Evolutionary conservation across 805 yeast species (phyloP).

Genomic region (Metschnikowia dekortorum): DNA sequence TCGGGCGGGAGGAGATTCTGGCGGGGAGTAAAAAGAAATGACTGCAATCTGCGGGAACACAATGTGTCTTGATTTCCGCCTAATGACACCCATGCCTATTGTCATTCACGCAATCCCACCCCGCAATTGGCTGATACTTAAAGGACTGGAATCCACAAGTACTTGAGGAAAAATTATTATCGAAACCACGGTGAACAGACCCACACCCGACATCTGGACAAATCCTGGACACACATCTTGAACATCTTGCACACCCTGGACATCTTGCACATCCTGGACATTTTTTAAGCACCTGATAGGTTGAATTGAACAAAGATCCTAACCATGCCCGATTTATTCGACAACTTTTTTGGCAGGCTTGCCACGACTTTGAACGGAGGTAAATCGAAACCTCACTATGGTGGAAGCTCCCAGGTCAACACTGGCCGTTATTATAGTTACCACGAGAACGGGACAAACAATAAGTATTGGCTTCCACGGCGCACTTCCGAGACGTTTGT

Average conservation of each 20-base stretch:
- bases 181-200: too few relatives aligned
- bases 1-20: neutral
- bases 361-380: conserved; percentile 32
- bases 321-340: conserved; percentile 34
- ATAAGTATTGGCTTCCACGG: conserved; percentile 30
- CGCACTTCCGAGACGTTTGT: neutral
- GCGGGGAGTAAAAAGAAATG: conserved; percentile 2
- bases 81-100: neutral
- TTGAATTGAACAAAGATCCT: too few relatives aligned
- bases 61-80: neutral
- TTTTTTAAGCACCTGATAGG: too few relatives aligned
- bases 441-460: conserved; percentile 32
- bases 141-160: neutral
- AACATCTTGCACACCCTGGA: neutral
- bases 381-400: conserved; percentile 28
- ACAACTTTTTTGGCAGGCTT: conserved; percentile 32
- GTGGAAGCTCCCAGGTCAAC: conserved; percentile 32
- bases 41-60: neutral
- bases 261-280: neutral
- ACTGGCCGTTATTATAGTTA: conserved; percentile 36
- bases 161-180: neutral
- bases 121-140: neutral
- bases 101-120: neutral
- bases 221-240: neutral
- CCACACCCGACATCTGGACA: neutral